Evolutionary conservation across 2,329 filamentous ascomycete genomes (phyloP).

Genomic region (Fusarium pilosicola): DNA sequence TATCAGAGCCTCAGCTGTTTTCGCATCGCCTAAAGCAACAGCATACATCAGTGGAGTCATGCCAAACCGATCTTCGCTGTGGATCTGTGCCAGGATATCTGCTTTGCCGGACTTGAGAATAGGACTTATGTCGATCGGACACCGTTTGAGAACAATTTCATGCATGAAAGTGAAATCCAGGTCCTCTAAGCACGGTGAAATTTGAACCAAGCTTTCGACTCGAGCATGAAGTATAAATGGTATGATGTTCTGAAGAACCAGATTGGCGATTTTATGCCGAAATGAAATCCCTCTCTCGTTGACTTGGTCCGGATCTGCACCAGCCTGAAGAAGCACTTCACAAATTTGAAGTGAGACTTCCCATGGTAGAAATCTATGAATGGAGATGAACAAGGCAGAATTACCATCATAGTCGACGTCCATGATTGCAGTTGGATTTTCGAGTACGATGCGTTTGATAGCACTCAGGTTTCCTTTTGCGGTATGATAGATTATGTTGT

Average conservation of each 20-base stretch:
- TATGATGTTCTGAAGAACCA: rapidly evolving
- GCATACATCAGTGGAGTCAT: neutral
- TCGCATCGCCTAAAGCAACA: neutral
- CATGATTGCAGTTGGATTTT: neutral
- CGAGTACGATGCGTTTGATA: neutral
- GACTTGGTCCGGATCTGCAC: neutral
- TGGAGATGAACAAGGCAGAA: neutral
- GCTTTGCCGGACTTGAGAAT: neutral
- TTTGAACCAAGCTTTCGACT: neutral
- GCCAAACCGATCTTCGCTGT: neutral
- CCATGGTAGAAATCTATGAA: rapidly evolving
- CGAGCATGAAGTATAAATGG: neutral
- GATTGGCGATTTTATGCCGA: neutral
- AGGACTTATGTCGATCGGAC: neutral
- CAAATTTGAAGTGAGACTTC: neutral
- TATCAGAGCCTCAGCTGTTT: neutral
- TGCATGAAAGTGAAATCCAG: neutral
- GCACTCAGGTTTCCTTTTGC: neutral
- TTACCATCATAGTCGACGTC: neutral
- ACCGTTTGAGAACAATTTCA: neutral
- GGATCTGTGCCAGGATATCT: neutral
- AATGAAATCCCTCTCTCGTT: neutral
- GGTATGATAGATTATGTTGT: neutral
- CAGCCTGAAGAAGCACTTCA: neutral
- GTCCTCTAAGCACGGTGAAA: neutral